phyloP scores from a whole-genome alignment of 2,329 filamentous ascomycete genomes.

The Diaporthe sp. region DNA sequence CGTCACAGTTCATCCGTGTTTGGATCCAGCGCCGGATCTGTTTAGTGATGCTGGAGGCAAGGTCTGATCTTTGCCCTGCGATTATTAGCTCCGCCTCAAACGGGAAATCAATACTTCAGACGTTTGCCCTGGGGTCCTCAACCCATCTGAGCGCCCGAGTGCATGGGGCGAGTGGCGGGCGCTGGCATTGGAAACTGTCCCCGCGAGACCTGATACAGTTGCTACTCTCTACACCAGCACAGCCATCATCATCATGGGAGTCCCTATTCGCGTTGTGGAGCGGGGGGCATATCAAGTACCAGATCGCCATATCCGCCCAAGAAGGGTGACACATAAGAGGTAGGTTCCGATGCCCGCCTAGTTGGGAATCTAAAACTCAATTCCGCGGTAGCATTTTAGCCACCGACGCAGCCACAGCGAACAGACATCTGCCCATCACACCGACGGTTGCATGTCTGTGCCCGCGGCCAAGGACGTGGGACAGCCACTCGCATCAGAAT shows the following conservation, averaged over 20 bases:
- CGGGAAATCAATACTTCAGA: slow-evolving; percentile 15
- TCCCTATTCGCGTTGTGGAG: background rate
- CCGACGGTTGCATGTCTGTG: slow-evolving; percentile 18
- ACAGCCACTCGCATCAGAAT: slow-evolving; percentile 25
- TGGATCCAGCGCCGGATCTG: slow-evolving; percentile 11
- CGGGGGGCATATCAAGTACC: background rate
- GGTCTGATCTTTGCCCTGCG: slow-evolving; percentile 4
- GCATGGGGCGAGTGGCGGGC: background rate
- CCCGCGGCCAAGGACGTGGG: slow-evolving; percentile 9
- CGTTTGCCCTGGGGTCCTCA: background rate
- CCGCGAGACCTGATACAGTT: slow-evolving; percentile 14
- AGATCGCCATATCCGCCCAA: background rate
- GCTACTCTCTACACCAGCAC: slow-evolving; percentile 9
- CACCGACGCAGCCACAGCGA: slow-evolving; percentile 5
- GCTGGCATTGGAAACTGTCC: slow-evolving; percentile 5
- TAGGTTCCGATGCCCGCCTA: background rate
- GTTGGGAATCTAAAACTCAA: slow-evolving; percentile 15
- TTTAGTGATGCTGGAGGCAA: slow-evolving; percentile 10
- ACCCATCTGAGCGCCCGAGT: background rate
- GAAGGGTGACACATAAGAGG: background rate
- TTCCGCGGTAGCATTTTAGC: background rate
- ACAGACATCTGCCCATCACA: slow-evolving; percentile 21
- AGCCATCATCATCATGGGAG: slow-evolving; percentile 3
- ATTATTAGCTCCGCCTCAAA: slow-evolving; percentile 15
- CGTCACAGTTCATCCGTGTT: slow-evolving; percentile 23